phyloP scores from a whole-genome alignment of 257 asterid species.

The Fraxinus americana region DNA sequence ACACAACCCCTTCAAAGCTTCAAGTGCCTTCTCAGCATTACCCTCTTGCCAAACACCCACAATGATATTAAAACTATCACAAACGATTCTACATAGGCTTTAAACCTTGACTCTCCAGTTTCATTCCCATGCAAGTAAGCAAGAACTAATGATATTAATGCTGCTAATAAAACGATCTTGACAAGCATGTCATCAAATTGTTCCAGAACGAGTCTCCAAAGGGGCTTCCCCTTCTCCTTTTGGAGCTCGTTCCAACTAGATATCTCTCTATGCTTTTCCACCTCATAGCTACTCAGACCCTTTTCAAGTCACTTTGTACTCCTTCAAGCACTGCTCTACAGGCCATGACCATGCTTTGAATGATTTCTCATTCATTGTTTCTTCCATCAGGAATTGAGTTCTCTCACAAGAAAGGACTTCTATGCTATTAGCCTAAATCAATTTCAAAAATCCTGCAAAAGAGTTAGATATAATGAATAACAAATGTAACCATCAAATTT shows the following conservation, averaged over 20 bases:
- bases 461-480: constrained; percentile 13
- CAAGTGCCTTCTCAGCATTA: constrained; percentile 72
- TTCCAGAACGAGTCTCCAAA: constrained; percentile 70
- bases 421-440: constrained; percentile 19
- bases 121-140: constrained; percentile 62
- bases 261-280: constrained; percentile 56
- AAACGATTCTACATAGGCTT: constrained; percentile 67
- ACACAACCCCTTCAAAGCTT: constrained; percentile 49
- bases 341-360: constrained; percentile 77
- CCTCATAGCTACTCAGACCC: constrained; percentile 65
- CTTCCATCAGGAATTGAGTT: constrained; percentile 38
- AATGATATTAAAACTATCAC: constrained; percentile 56
- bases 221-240: constrained; percentile 74
- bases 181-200: constrained; percentile 84
- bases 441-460: constrained; percentile 39
- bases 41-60: constrained; percentile 81
- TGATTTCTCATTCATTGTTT: constrained; percentile 39
- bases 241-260: constrained; percentile 72
- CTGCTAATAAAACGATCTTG: constrained; percentile 71
- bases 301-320: constrained; percentile 62
- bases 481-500: background rate
- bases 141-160: constrained; percentile 64
- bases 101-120: constrained; percentile 47
- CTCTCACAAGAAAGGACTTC: constrained; percentile 25
- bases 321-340: constrained; percentile 70